phyloP scores from a whole-genome alignment of 2,329 filamentous ascomycete genomes.

The Pestalotiopsis sp. region DNA sequence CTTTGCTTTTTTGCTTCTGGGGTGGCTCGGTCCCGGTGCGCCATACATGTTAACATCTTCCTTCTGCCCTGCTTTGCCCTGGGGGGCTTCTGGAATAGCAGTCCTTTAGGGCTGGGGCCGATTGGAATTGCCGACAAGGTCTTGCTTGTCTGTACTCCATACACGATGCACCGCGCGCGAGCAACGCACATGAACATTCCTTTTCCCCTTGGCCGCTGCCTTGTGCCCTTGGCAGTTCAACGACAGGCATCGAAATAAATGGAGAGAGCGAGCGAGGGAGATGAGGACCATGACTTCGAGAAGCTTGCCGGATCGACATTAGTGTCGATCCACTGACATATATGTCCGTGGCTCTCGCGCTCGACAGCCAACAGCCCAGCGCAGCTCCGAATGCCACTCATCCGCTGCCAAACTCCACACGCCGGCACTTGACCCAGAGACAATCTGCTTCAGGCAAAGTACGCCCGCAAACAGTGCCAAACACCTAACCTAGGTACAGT shows the following conservation, averaged over 20 bases:
- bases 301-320: conserved; percentile 5
- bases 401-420: neutral
- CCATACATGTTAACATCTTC: neutral
- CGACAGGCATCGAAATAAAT: neutral
- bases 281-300: neutral
- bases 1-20: neutral
- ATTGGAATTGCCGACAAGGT: neutral
- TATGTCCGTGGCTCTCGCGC: neutral
- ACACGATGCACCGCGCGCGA: too few relatives aligned
- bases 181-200: neutral
- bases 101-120: neutral
- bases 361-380: neutral
- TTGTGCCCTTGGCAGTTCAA: neutral
- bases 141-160: too few relatives aligned
- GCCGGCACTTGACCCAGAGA: conserved; percentile 1
- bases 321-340: neutral
- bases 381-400: neutral
- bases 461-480: neutral
- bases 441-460: neutral
- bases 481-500: too few relatives aligned
- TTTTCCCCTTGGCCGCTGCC: too few relatives aligned
- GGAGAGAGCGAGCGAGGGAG: neutral
- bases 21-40: neutral
- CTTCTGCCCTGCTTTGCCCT: neutral
- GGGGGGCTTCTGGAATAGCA: neutral